Conservation (phyloP, 2,329 filamentous ascomycete species). For the Didymosphaeria variabile region DNA sequence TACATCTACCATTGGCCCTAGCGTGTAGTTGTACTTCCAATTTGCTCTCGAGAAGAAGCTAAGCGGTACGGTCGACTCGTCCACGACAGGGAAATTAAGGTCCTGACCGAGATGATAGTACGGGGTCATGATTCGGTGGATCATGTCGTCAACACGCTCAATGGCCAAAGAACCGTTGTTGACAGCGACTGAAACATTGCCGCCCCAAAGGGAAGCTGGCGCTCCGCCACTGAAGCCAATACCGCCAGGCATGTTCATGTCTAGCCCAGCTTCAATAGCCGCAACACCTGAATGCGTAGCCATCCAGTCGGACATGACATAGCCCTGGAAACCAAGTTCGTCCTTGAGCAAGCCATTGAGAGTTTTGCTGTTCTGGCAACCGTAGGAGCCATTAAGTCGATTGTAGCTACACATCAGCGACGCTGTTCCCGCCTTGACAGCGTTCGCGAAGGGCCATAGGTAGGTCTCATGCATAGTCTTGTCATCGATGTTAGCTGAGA, state of each 20-base stretch:
- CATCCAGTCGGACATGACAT: slow-evolving; percentile 55
- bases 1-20: slow-evolving; percentile 49
- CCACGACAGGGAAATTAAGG: slow-evolving; percentile 44
- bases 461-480: slow-evolving; percentile 73
- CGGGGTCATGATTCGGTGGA: slow-evolving; percentile 55
- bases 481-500: slow-evolving; percentile 69
- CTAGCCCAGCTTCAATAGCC: slow-evolving; percentile 57
- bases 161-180: slow-evolving; percentile 53
- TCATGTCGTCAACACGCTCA: slow-evolving; percentile 57
- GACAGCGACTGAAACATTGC: slow-evolving; percentile 48
- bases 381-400: slow-evolving; percentile 42
- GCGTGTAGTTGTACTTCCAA: slow-evolving; percentile 44
- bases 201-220: slow-evolving; percentile 43
- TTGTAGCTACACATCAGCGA: slow-evolving; percentile 68
- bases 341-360: slow-evolving; percentile 61
- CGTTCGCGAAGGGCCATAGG: slow-evolving; percentile 72
- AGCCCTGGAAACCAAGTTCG: slow-evolving; percentile 60
- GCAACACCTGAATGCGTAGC: slow-evolving; percentile 56
- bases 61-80: slow-evolving; percentile 36
- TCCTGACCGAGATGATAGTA: slow-evolving; percentile 56
- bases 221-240: slow-evolving; percentile 27
- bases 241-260: slow-evolving; percentile 57
- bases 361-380: slow-evolving; percentile 49
- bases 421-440: slow-evolving; percentile 64
- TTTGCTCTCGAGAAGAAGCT: slow-evolving; percentile 27